Evolutionary conservation across 192 early-diverging fungal species (phyloP), one percentile per base, ranked within the genome.

Genomic region (Backusella psychrophila): DNA sequence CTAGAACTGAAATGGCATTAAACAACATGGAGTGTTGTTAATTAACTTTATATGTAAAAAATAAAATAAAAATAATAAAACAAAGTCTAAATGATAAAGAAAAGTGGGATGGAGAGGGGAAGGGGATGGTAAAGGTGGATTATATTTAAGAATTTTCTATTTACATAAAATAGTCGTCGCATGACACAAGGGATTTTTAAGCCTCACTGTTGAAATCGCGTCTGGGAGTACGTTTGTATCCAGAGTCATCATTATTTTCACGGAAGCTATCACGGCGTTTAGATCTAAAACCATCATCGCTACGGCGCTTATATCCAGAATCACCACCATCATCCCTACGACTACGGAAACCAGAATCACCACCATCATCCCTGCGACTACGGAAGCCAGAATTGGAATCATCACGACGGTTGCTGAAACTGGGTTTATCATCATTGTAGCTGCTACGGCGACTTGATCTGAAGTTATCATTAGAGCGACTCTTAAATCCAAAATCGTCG

Each of bases 11-110:
- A 6, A n/a, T 49, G 19, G 6, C 46, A 49, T 63, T 63, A 4
- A 63, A 63, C 29, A 26, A 63, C 21, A 63, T 29, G 23, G 29
- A 63, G 2, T 14, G 29, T 63, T 63, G 26, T 63, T 63, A 63
- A 63, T 29, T 29, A 29, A 63, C 23, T 63, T 63, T 63, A 63
- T 63, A 63, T 63, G 26, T 63, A 63, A 29, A 63, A 21, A 23
- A 56, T 26, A 63, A 23, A 63, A 63, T 12, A 26, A 53, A 53
- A 23, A 56, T 9, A 56, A 21, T 9, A 29, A 63, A 63, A 29
- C 11, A 63, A 63, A 63, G 56, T 63, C 56, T 63, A 63, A 63
- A 63, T 63, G 56, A 63, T 63, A 63, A 29, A 29, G 56, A 63
- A 63, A 63, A 4, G 12, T 26, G 56, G 9, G 2, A 63, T 9